A percentile compares a stretch with the other conserved stretches of the same genome.
phyloP scores from a whole-genome alignment of 225 moss, liverwort and hornwort species.

The Antitrichia curtipendula region DNA sequence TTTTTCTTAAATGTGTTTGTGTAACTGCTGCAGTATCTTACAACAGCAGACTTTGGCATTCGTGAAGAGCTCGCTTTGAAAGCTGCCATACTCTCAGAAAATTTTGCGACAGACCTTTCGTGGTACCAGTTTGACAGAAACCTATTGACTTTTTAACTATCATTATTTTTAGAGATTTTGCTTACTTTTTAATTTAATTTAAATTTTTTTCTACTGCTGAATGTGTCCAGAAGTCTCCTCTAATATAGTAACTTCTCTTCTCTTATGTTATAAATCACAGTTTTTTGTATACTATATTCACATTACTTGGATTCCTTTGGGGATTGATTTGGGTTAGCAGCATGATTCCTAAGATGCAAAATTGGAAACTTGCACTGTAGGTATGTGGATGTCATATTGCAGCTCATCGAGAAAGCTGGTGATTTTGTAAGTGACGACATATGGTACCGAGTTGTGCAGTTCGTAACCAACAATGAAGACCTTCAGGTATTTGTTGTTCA shows the following conservation, averaged over 20 bases:
- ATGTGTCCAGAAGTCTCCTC: background rate
- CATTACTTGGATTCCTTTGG: background rate
- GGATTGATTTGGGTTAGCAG: background rate
- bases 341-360: background rate
- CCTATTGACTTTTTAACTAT: background rate
- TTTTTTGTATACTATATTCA: background rate
- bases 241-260: background rate
- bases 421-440: constrained; percentile 98
- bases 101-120: constrained; percentile 85
- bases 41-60: constrained; percentile 95
- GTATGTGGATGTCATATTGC: constrained; percentile 96
- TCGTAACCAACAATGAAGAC: constrained; percentile 94
- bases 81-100: constrained; percentile 95
- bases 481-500: constrained; percentile 55
- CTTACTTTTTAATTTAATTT: background rate
- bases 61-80: constrained; percentile 97
- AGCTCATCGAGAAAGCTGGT: constrained; percentile 96
- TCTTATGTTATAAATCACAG: background rate
- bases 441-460: constrained; percentile 97
- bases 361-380: constrained; percentile 19
- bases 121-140: constrained; percentile 37
- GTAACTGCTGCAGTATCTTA: constrained; percentile 67
- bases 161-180: background rate
- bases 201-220: background rate
- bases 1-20: background rate